Evolutionary conservation across 306 rosid genomes (phyloP), one percentile per base, ranked within the genome.

Genomic region (Alnus glutinosa): DNA sequence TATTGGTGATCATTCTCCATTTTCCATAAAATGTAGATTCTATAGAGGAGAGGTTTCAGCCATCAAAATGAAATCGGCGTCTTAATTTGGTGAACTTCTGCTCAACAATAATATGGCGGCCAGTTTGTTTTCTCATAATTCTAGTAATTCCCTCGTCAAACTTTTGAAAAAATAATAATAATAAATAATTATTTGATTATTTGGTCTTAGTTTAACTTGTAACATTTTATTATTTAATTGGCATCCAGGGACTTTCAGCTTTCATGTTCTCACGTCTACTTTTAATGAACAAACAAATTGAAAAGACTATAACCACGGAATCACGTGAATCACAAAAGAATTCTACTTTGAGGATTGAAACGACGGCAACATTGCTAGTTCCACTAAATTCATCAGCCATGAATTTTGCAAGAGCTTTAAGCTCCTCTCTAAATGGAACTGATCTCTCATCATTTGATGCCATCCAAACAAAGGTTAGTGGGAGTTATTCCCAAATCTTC

Each of bases 381-480:
- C 77, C 80, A n/a, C 30, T 80, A 19, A 75, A 75, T 12, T 44
- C 57, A 1, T 76, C 71, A 19, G 59, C 84, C 30, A 28, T 73
- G 23, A 83, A 49, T 39, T 58, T 79, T 2, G 81, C 83, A 2
- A 63, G 78, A 37, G 18, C 67, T 79, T 62, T 79, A 32, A 36
- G 32, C 54, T 77, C 78, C 30, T 74, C 80, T 44, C 70, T 81
- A 32, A 75, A 70, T 75, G 70, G 34, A 61, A 68, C 88, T 16
- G 23, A 81, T 11, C 68, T 47, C 7, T 47, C 62, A 28, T 55
- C 73, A 58, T 42, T 77, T 59, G 32, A 34, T 9, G 64, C 44
- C 48, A 30, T 80, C 74, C 46, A 77, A 51, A 63, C 34, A 36
- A 85, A 14, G 30, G 88, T 81, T 23, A 4, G 80, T 73, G 34